Conservation (phyloP, 306 rosid genomes). For the Luffa acutangula region DNA sequence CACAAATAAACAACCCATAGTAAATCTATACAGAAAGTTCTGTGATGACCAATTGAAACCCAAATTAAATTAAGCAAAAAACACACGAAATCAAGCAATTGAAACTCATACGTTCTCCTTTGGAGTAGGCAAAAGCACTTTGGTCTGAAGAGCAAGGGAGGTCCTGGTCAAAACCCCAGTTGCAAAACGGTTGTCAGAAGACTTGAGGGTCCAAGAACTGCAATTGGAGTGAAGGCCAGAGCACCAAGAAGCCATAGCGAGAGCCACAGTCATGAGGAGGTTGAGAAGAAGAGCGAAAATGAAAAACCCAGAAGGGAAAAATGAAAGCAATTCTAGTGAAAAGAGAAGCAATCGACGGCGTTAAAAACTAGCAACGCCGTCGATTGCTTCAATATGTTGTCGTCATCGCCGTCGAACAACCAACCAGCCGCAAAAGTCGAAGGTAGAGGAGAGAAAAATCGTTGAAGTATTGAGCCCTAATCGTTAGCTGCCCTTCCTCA, state of each 20-base stretch:
- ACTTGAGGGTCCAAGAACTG: constrained; percentile 19
- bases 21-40: neutral
- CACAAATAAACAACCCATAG: neutral
- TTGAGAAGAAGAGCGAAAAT: neutral
- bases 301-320: neutral
- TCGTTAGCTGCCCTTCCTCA: no score
- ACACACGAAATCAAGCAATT: neutral
- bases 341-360: no score
- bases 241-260: constrained; percentile 50
- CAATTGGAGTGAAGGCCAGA: constrained; percentile 30
- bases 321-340: neutral
- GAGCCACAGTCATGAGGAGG: constrained; percentile 25
- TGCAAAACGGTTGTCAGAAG: constrained; percentile 19
- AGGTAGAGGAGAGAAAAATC: no score
- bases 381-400: no score
- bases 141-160: constrained; percentile 34
- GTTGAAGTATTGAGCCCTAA: no score
- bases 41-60: neutral
- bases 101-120: constrained; percentile 27
- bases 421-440: no score
- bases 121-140: constrained; percentile 26
- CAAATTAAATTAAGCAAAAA: neutral
- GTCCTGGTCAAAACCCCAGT: constrained; percentile 16
- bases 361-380: no score
- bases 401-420: no score